Evolutionary conservation across 2,329 filamentous ascomycete species (phyloP).

Genomic region (Parafenestella ontariensis): DNA sequence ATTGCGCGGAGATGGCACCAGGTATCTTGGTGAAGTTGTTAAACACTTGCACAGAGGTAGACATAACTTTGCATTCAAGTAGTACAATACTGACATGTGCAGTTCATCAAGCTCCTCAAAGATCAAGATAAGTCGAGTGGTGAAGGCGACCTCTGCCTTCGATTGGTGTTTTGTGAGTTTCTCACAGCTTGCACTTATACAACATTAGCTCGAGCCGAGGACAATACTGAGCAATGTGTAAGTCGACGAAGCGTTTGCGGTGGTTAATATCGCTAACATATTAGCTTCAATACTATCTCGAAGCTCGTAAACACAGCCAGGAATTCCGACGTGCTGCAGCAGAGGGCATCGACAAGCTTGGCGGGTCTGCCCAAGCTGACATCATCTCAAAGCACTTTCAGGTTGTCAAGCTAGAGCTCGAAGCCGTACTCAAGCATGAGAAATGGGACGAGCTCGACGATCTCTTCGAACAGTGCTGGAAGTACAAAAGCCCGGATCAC

Average conservation of each 20-base stretch:
- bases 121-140: conserved; percentile 28
- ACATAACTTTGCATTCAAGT: background rate
- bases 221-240: conserved; percentile 50
- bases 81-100: conserved; percentile 1
- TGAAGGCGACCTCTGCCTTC: conserved; percentile 61
- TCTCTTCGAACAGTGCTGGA: conserved; percentile 61
- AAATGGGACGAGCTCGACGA: conserved; percentile 70
- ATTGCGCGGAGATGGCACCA: conserved; percentile 65
- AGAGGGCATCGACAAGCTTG: conserved; percentile 45
- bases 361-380: conserved; percentile 58
- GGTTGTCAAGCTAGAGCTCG: conserved; percentile 79
- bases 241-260: conserved; percentile 22
- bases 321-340: conserved; percentile 62
- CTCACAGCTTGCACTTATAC: conserved; percentile 59
- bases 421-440: conserved; percentile 71
- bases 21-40: conserved; percentile 63
- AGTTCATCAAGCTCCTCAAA: conserved; percentile 52
- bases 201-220: conserved; percentile 57
- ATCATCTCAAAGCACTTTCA: conserved; percentile 68
- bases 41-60: conserved; percentile 52
- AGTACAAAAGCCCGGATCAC: conserved; percentile 45
- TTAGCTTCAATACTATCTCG: conserved; percentile 67
- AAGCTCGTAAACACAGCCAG: conserved; percentile 66
- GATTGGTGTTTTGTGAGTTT: conserved; percentile 74
- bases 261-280: conserved; percentile 31